Base-by-base conservation (phyloP, 805 yeast genomes). In the Candida nitratophila region DNA sequence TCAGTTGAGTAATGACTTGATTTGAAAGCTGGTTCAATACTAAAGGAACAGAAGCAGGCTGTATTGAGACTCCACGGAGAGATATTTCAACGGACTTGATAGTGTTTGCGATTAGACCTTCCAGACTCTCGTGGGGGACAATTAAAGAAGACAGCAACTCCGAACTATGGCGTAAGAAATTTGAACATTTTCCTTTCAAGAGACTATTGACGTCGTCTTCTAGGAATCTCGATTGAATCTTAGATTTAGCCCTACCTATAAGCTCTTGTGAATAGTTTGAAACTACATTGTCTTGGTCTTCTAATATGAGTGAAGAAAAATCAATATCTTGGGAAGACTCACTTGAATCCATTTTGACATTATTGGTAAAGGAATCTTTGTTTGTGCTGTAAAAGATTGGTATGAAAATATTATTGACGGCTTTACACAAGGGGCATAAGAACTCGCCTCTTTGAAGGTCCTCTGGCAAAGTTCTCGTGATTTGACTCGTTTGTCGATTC, bases 401-500 rank as follows among this genome's bases (percentile, higher is more conserved):
- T 37, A 91, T 65, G 57, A 91, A 88, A 47, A 83, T 73, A 57
- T 91, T 91, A 56, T 84, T 85, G 38, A 91, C 69, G 0, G 95
- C 83, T 47, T 88, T 88, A 68, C 99, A 91, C 32, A 91, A 71
- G 0, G 98, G 98, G 56, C 99, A 91, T 22, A 86, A 65, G 51
- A 86, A 83, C 54, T 90, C 95, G 8, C 79, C 77, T 45, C 77
- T 77, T 26, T 79, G 80, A 12, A 71, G 64, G 49, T 85, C 79
- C 50, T 84, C 95, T 0, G 96, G 95, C 5, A 81, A 70, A 41
- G 90, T 86, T 56, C 95, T 71, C 0, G 96, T 86, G 30, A 89
- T 77, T 56, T 88, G 95, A 16, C 73, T 77, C 52, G 76, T 79
- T 30, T 60, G 64, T 15, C 82, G 72, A 7, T 71, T 63, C 42